Evolutionary conservation across 164 flowering plant genomes (phyloP), one percentile per base, ranked within the genome.

Genomic region (Stephania japonica): DNA sequence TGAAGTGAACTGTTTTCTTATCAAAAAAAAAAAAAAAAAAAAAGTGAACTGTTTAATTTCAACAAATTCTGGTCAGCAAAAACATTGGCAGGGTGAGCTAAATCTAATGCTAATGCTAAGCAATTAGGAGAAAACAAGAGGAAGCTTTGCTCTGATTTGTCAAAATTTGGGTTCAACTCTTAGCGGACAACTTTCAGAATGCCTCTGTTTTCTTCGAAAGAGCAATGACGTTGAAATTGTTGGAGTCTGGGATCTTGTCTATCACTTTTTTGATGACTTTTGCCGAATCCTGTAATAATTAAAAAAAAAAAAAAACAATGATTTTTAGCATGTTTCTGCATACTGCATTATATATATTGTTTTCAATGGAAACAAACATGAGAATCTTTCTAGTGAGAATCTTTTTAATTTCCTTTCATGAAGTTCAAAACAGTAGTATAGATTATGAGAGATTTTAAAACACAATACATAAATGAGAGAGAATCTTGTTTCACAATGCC

Each of bases 151-250:
- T 70, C 50, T 21, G 42, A 49, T 70, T 42, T 56, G 65, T 19
- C 56, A 53, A 42, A 59, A 53, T 12, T 11, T 27, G 42, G 10
- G 25, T 14, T 19, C 14, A 53, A 12, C 61, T 12, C 61, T 50
- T 50, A 70, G 26, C n/a, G n/a, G 42, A 69, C 18, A 7, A n/a
- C 68, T 19, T 64, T 42, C 25, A 12, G 21, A 32, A 42, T 71
- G 70, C 53, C 18, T 63, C 79, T 10, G 70, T 59, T 72, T 85
- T 90, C 89, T 86, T 95, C 5, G 97, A 91, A 71, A 93, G 70
- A 1, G 98, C 93, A 53, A 95, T 95, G 68, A 92, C 92, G 71
- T 90, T 95, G 89, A 93, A 95, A 80, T 87, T 93, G 77, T 87
- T 77, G 0, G 98, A 90, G 7, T 81, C 80, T 0, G 99, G 98